phyloP scores from a whole-genome alignment of 495 filamentous ascomycete genomes.

The Oidiodendron maius region DNA sequence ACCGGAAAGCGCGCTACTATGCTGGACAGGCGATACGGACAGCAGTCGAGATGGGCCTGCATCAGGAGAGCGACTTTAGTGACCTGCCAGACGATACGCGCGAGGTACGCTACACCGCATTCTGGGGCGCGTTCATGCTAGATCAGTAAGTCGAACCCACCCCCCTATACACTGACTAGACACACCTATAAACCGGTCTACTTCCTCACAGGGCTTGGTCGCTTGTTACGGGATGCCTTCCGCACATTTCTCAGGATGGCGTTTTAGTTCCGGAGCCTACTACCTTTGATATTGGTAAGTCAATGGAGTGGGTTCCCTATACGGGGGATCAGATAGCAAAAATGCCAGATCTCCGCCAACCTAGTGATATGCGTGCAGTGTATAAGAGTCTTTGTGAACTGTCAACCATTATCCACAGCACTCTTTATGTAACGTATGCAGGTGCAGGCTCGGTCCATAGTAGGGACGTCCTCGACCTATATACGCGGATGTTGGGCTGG shows the following conservation, averaged over 20 bases:
- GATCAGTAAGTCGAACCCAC: conserved; percentile 49
- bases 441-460: neutral
- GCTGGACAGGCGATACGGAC: conserved; percentile 57
- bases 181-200: neutral
- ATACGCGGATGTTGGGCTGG: neutral
- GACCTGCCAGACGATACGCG: conserved; percentile 33
- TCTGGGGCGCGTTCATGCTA: conserved; percentile 61
- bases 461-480: neutral
- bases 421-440: neutral
- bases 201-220: neutral
- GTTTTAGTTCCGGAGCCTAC: neutral
- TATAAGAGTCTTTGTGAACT: neutral
- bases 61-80: conserved; percentile 29
- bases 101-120: conserved; percentile 57
- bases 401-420: neutral
- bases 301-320: neutral
- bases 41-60: conserved; percentile 58
- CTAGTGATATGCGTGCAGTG: neutral
- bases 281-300: neutral
- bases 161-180: neutral
- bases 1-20: conserved; percentile 60
- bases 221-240: neutral
- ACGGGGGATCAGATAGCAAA: neutral
- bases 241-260: neutral
- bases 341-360: neutral